Base-by-base conservation (phyloP, 1,284 basidiomycete species). In the Somion occarium region DNA sequence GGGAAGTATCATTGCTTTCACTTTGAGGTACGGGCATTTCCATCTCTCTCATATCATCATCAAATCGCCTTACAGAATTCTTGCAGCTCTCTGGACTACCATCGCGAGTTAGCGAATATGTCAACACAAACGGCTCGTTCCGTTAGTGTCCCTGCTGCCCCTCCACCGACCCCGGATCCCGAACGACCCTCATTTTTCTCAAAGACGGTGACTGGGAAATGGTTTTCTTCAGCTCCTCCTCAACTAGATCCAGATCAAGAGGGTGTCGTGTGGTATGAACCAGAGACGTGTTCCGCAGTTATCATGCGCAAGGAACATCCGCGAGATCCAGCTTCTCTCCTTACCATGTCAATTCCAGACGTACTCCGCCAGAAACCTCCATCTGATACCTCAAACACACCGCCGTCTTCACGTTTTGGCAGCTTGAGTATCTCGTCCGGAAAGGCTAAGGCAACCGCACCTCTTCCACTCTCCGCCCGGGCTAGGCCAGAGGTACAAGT, bases 1-100 rank as follows among this genome's bases (percentile, higher is more conserved):
- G 82, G 84, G 84, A 1, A 87, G 83, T 60, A 80, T 88, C 46
- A 88, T 88, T 56, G 80, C 85, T 2, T 86, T 83, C 65, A 85
- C 84, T 2, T 67, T 88, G 44, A 83, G 83, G 82, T 83, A 54
- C 23, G 68, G 18, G 25, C 27, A 20, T 24, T 34, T 18, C 50
- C 23, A 5, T 30, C 22, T 49, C 47, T n/a, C n/a, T n/a, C n/a
- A n/a, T n/a, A n/a, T n/a, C n/a, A n/a, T n/a, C n/a, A n/a, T n/a
- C n/a, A n/a, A n/a, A n/a, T n/a, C n/a, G n/a, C n/a, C n/a, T n/a
- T n/a, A n/a, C n/a, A n/a, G n/a, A n/a, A n/a, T n/a, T 26, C 22
- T 27, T 37, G n/a, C 54, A 86, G 84, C 58, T 80, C 83, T 2
- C 44, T 66, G 0, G 84, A 86, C 56, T 88, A 85, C 59, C 73